These are phyloP conservation scores for Lepidium sativum DNA, from an alignment of 345 rosid genomes.

Conservation along the genomic window DNA sequence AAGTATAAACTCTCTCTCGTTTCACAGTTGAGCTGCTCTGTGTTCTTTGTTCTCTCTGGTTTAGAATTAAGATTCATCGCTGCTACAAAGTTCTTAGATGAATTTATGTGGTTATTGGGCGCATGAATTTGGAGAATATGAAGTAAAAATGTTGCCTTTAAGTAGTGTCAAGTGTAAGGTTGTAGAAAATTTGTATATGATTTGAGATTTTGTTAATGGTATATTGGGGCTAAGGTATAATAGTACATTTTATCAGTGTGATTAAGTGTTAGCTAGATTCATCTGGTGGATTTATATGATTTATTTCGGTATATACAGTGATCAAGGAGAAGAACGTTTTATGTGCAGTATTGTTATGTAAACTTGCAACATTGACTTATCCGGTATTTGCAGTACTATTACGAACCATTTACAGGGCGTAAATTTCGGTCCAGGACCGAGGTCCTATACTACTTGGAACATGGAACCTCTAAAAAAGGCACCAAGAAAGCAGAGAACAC, in stretches of 20 bases:
- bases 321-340: neutral
- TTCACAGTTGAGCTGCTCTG: neutral
- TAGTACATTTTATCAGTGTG: neutral
- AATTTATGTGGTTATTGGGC: neutral
- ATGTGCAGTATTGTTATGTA: neutral
- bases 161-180: neutral
- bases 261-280: neutral
- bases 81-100: neutral
- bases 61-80: neutral
- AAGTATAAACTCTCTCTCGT: too few species aligned
- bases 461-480: constrained; percentile 19
- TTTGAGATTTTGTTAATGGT: neutral
- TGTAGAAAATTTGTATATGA: neutral
- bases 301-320: neutral
- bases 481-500: constrained; percentile 23
- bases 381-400: constrained; percentile 28
- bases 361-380: neutral
- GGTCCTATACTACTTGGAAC: constrained; percentile 26
- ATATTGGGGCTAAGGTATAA: neutral
- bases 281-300: neutral
- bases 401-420: constrained; percentile 30
- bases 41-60: neutral
- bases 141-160: neutral
- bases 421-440: constrained; percentile 34
- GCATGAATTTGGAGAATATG: neutral